A percentile compares a stretch with the other conserved stretches of the same genome.
These are phyloP conservation scores for Debaryomyces tyrocola DNA, from an alignment of 805 yeast species.

Conservation along the genomic window DNA sequence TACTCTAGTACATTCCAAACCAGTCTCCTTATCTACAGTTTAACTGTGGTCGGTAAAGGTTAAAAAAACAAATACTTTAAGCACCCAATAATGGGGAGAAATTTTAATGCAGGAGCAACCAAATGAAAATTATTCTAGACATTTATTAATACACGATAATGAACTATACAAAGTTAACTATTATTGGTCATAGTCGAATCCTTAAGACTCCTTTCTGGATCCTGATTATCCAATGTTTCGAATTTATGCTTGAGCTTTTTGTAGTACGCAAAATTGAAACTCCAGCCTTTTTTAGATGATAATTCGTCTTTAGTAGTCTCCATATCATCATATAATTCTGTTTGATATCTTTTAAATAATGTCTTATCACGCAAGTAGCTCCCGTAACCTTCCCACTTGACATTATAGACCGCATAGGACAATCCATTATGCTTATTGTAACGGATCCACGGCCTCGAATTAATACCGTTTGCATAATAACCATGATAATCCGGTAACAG, in stretches of 20 bases:
- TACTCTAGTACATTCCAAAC: too few species aligned
- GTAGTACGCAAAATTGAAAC: conserved; percentile 27
- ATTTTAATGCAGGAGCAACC: neutral
- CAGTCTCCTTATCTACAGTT: too few species aligned
- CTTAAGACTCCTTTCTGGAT: neutral
- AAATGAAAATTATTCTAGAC: neutral
- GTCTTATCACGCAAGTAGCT: conserved; percentile 27
- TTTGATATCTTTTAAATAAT: conserved; percentile 27
- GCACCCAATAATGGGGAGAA: neutral
- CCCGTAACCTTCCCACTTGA: conserved; percentile 46
- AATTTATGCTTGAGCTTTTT: conserved; percentile 26
- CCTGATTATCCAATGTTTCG: conserved; percentile 6
- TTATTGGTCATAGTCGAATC: neutral
- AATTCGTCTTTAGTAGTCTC: conserved; percentile 17
- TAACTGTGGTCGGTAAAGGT: too few species aligned
- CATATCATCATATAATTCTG: conserved; percentile 24
- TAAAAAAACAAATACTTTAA: too few species aligned
- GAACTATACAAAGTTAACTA: neutral
- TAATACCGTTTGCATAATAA: conserved; percentile 62
- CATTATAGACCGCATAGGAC: conserved; percentile 61
- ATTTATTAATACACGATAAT: neutral
- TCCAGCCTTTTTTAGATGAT: conserved; percentile 29
- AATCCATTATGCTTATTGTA: conserved; percentile 71
- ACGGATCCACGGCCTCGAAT: conserved; percentile 70
- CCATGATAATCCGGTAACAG: conserved; percentile 65